These are phyloP conservation scores for Pichia inconspicua DNA, from an alignment of 1,139 yeast genomes.

Conservation along the genomic window DNA sequence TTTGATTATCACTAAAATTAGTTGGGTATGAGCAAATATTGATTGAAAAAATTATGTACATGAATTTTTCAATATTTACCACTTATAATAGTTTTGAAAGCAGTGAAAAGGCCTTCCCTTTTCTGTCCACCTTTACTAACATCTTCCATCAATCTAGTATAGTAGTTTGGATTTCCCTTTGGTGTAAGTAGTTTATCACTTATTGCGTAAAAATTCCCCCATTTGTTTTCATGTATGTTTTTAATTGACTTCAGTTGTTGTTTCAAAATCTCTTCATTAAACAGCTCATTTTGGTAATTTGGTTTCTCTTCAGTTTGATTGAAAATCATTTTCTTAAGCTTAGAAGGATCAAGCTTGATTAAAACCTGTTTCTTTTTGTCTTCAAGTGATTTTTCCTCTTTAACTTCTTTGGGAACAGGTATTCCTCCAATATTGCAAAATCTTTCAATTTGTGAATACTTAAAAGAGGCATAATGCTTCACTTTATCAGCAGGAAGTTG, in stretches of 20 bases:
- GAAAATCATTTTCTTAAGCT: constrained; percentile 24
- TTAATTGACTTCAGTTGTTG: constrained; percentile 56
- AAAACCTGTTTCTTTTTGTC: constrained; percentile 22
- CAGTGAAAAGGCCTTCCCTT: constrained; percentile 57
- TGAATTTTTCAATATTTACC: constrained; percentile 41
- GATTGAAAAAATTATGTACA: background rate
- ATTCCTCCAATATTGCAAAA: constrained; percentile 41
- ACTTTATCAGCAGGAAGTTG: constrained; percentile 56
- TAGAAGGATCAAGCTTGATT: constrained; percentile 24
- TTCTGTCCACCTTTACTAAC: constrained; percentile 54
- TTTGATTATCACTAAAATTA: no score
- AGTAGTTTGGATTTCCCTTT: constrained; percentile 76
- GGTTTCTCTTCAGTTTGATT: constrained; percentile 31
- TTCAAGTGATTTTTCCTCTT: constrained; percentile 27
- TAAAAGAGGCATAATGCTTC: constrained; percentile 60
- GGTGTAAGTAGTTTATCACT: constrained; percentile 66
- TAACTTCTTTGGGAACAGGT: constrained; percentile 23
- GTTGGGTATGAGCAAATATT: background rate
- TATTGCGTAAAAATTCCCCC: constrained; percentile 53
- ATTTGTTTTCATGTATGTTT: constrained; percentile 53
- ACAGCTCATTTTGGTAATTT: constrained; percentile 32
- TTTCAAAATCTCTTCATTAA: constrained; percentile 44
- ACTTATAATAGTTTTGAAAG: constrained; percentile 59
- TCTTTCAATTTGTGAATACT: constrained; percentile 55
- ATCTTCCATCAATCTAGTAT: constrained; percentile 61